Conservation (phyloP, 345 rosid genomes). For the Populus deltoides region DNA sequence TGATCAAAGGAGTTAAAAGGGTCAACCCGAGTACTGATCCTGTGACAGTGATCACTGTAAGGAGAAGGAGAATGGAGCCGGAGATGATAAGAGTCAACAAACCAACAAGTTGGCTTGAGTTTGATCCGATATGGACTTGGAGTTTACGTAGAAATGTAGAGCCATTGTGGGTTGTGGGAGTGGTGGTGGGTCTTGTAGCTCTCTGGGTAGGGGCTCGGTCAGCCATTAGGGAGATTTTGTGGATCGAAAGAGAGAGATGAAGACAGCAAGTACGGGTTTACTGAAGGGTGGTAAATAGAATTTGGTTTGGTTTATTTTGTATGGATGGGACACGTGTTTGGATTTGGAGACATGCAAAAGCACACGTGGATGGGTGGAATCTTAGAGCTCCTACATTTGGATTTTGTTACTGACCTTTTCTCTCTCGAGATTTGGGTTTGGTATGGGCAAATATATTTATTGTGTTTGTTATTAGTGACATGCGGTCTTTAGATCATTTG, state of each 20-base stretch:
- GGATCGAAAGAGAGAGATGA: background rate
- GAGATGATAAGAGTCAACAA: constrained; percentile 53
- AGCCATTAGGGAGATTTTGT: constrained; percentile 9
- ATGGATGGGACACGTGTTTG: constrained; percentile 18
- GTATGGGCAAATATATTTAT: background rate
- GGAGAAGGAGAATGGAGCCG: constrained; percentile 59
- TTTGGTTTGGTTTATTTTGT: background rate
- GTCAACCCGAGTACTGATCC: constrained; percentile 44
- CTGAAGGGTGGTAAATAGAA: background rate
- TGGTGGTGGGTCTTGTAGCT: constrained; percentile 3
- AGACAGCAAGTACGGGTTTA: background rate
- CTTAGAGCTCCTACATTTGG: constrained; percentile 9
- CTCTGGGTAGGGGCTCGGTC: constrained; percentile 20
- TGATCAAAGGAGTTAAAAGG: constrained; percentile 53
- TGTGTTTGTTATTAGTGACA: too few relatives aligned
- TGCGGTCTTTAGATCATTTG: too few relatives aligned
- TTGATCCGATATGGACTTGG: constrained; percentile 45
- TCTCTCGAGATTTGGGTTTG: background rate
- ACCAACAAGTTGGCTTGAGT: constrained; percentile 58
- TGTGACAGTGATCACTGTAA: constrained; percentile 58
- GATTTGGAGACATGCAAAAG: constrained; percentile 21
- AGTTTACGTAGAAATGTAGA: constrained; percentile 43
- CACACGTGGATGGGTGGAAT: constrained; percentile 27
- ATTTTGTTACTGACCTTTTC: constrained; percentile 10
- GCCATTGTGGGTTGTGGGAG: background rate